Conservation (phyloP, 148 eudicot species). For the Amaranthus cruentus region DNA sequence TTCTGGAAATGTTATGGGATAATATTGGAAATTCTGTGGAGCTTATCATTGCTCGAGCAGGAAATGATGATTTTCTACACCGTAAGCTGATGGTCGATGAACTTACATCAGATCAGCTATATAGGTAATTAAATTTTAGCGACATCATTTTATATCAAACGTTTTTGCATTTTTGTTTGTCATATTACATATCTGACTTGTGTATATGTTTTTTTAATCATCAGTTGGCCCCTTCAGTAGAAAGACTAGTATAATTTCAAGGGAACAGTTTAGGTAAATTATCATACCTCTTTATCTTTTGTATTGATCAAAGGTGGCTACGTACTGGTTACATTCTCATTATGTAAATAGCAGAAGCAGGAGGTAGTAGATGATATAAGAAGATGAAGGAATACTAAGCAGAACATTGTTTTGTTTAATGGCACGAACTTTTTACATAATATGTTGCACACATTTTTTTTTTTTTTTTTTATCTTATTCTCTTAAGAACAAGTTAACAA, state of each 20-base stretch:
- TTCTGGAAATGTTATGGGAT: conserved; percentile 8
- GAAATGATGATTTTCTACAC: background rate
- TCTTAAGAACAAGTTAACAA: too few relatives aligned
- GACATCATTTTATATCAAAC: background rate
- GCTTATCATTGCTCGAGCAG: background rate
- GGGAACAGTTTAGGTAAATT: background rate
- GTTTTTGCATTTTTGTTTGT: background rate
- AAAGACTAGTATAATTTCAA: background rate
- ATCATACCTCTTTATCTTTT: too few relatives aligned
- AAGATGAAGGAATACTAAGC: too few relatives aligned
- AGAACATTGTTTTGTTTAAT: too few relatives aligned
- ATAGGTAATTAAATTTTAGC: conserved; percentile 5
- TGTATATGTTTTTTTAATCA: background rate
- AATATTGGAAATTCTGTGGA: conserved; percentile 8
- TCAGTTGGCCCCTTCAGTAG: conserved; percentile 1
- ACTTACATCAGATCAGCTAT: background rate
- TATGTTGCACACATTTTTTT: too few relatives aligned
- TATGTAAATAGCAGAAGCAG: too few relatives aligned
- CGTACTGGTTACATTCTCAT: too few relatives aligned
- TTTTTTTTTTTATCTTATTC: too few relatives aligned
- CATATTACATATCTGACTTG: background rate
- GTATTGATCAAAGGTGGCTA: too few relatives aligned
- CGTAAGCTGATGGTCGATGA: conserved; percentile 2
- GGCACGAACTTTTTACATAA: too few relatives aligned
- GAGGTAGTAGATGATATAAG: too few relatives aligned